A percentile compares a stretch with the other conserved stretches of the same genome.
Evolutionary conservation across 2,329 filamentous ascomycete genomes (phyloP).

Genomic region (Chrysoporthe puriensis): DNA sequence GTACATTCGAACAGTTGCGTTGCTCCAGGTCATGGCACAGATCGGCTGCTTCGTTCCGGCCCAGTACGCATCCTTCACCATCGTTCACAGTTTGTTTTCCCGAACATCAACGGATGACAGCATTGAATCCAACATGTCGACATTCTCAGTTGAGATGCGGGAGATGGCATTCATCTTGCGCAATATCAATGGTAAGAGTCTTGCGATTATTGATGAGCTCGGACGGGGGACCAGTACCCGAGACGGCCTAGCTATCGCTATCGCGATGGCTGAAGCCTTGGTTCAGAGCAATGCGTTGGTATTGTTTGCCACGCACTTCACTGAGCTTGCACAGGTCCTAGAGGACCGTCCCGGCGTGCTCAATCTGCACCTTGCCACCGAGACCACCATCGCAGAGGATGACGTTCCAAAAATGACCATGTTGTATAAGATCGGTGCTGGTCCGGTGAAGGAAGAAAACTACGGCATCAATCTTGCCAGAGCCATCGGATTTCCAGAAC

Average conservation of each 20-base stretch:
- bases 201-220: constrained; percentile 89
- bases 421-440: constrained; percentile 81
- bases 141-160: constrained; percentile 92
- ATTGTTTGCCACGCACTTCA: constrained; percentile 95
- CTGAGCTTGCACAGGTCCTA: constrained; percentile 77
- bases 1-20: constrained; percentile 83
- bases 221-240: constrained; percentile 87
- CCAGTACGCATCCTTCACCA: constrained; percentile 77
- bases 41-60: constrained; percentile 91
- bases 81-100: constrained; percentile 84
- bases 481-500: constrained; percentile 71
- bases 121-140: constrained; percentile 89
- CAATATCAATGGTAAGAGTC: constrained; percentile 76
- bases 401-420: constrained; percentile 72
- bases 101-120: constrained; percentile 85
- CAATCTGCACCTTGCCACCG: constrained; percentile 79
- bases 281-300: constrained; percentile 78
- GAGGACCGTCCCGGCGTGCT: constrained; percentile 76
- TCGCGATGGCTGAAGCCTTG: constrained; percentile 87
- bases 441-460: constrained; percentile 69
- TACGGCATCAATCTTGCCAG: constrained; percentile 86
- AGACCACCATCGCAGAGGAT: constrained; percentile 56
- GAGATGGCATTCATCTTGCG: constrained; percentile 92
- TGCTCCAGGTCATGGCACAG: constrained; percentile 92
- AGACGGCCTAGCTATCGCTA: constrained; percentile 86